A percentile compares a stretch with the other conserved stretches of the same genome.
Evolutionary conservation across 164 flowering plant genomes (phyloP).

Genomic region (Piper betle): DNA sequence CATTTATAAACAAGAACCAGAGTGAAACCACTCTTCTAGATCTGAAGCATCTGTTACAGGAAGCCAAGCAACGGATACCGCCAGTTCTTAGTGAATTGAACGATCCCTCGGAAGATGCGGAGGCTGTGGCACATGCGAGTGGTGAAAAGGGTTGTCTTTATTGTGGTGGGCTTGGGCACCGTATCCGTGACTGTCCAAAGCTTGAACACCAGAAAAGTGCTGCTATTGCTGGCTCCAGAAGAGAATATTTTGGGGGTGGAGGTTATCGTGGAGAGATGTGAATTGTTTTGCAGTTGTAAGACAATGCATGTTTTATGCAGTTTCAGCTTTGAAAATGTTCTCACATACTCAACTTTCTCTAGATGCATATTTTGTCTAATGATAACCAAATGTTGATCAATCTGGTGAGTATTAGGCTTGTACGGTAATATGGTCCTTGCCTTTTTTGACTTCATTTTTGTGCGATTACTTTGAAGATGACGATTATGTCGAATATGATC

Average conservation of each 20-base stretch:
- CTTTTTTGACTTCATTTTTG: no score
- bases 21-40: constrained; percentile 91
- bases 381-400: neutral
- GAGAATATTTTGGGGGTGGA: constrained; percentile 89
- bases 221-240: constrained; percentile 64
- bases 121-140: constrained; percentile 61
- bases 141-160: constrained; percentile 91
- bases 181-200: constrained; percentile 78
- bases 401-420: no score
- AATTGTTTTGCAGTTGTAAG: no score
- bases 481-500: no score
- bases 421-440: no score
- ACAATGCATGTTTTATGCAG: no score
- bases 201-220: constrained; percentile 74
- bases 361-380: neutral
- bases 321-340: neutral
- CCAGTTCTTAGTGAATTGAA: constrained; percentile 86
- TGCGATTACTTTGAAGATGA: no score
- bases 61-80: constrained; percentile 93
- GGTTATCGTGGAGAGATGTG: constrained; percentile 88
- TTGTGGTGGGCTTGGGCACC: no score
- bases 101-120: constrained; percentile 83
- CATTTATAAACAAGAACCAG: constrained; percentile 91
- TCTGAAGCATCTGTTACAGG: constrained; percentile 81
- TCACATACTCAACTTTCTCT: neutral